A percentile compares a stretch with the other conserved stretches of the same genome.
Evolutionary conservation across 768 basidiomycete species (phyloP).

Genomic region (Lactarius trivialis): DNA sequence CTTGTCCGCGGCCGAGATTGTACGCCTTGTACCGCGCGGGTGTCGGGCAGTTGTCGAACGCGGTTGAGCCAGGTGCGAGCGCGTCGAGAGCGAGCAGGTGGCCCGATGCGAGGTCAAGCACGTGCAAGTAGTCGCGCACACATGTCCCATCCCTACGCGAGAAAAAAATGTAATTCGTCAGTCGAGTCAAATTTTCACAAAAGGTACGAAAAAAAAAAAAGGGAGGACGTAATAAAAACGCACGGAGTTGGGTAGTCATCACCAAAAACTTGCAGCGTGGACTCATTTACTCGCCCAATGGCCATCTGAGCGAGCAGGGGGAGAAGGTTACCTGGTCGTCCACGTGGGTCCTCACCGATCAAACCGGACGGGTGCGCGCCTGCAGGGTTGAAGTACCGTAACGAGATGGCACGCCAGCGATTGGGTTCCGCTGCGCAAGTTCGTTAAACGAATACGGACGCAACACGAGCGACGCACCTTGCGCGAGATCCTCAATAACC

Average conservation of each 20-base stretch:
- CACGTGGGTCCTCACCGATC: slow-evolving; percentile 95
- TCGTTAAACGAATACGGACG: neutral
- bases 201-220: neutral
- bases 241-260: slow-evolving; percentile 95
- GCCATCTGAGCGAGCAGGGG: slow-evolving; percentile 95
- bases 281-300: slow-evolving; percentile 71
- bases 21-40: slow-evolving; percentile 81
- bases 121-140: slow-evolving; percentile 91
- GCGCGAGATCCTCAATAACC: slow-evolving; percentile 82
- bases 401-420: slow-evolving; percentile 74
- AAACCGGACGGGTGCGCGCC: slow-evolving; percentile 95
- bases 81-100: slow-evolving; percentile 90
- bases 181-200: neutral
- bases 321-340: slow-evolving; percentile 89
- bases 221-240: too few species aligned
- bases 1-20: slow-evolving; percentile 92
- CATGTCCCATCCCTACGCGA: slow-evolving; percentile 82
- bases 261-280: slow-evolving; percentile 71
- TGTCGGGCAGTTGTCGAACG: slow-evolving; percentile 51
- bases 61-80: slow-evolving; percentile 49
- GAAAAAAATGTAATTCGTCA: neutral
- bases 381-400: slow-evolving; percentile 98
- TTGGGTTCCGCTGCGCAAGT: slow-evolving; percentile 51
- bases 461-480: slow-evolving; percentile 41
- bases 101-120: slow-evolving; percentile 91